phyloP scores from a whole-genome alignment of 2,329 filamentous ascomycete species.

The Botrytis tulipae region DNA sequence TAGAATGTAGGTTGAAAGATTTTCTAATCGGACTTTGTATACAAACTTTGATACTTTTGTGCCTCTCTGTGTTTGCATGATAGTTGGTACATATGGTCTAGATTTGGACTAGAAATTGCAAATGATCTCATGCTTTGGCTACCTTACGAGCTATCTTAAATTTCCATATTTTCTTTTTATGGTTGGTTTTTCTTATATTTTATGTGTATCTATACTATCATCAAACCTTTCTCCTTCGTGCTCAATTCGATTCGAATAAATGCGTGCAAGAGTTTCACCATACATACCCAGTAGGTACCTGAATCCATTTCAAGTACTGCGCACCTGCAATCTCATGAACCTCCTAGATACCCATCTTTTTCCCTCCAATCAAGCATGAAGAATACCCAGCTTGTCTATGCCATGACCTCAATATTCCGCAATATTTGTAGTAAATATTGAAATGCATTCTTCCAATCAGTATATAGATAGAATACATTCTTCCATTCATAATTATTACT shows the following conservation, averaged over 20 bases:
- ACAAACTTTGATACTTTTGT: background rate
- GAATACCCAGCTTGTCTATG: background rate
- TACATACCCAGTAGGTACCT: background rate
- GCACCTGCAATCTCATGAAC: rapidly evolving
- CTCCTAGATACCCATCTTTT: background rate
- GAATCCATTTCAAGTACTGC: background rate
- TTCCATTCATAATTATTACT: background rate
- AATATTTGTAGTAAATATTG: no score
- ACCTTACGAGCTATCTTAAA: rapidly evolving
- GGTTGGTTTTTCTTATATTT: background rate
- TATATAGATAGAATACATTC: background rate
- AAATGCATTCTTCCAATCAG: no score
- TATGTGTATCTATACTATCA: background rate
- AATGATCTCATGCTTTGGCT: background rate
- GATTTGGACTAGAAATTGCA: background rate
- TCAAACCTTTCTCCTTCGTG: background rate
- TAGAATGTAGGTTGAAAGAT: no score
- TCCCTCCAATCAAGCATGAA: no score
- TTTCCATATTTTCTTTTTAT: background rate
- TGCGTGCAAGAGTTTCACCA: background rate
- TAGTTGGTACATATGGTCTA: background rate
- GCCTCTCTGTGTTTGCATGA: rapidly evolving
- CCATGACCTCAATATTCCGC: no score
- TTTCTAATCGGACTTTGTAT: background rate
- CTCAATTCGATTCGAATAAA: background rate